Conservation (phyloP, 2,329 filamentous ascomycete genomes). For the Neobulgaria alba region DNA sequence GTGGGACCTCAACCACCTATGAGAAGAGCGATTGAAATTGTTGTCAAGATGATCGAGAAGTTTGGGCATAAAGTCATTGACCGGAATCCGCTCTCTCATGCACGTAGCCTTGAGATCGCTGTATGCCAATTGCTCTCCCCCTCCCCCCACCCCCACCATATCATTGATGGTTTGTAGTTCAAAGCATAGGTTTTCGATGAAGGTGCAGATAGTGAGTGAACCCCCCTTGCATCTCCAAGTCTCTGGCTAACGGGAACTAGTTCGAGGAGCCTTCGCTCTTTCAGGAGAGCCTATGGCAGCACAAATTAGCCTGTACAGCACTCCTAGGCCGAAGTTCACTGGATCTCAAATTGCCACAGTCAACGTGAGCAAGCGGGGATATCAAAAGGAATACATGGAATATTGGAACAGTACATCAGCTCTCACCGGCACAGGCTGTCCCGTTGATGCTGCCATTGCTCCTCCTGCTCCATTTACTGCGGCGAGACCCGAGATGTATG, state of each 20-base stretch:
- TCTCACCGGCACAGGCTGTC: slow-evolving; percentile 25
- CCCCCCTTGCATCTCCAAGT: background rate
- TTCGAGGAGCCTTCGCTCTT: slow-evolving; percentile 40
- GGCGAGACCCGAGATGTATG: slow-evolving; percentile 38
- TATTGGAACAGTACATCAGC: slow-evolving; percentile 30
- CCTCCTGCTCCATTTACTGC: slow-evolving; percentile 43
- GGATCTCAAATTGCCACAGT: slow-evolving; percentile 25
- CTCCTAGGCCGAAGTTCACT: slow-evolving; percentile 27
- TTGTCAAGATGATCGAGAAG: slow-evolving; percentile 39
- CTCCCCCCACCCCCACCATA: slow-evolving; percentile 15
- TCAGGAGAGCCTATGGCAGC: slow-evolving; percentile 43
- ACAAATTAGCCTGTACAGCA: slow-evolving; percentile 17
- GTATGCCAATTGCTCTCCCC: slow-evolving; percentile 31
- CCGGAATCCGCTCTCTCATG: slow-evolving; percentile 48
- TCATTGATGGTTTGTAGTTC: slow-evolving; percentile 12
- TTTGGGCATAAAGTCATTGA: slow-evolving; percentile 50
- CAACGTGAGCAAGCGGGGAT: slow-evolving; percentile 45
- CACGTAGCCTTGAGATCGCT: slow-evolving; percentile 31
- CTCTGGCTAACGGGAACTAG: slow-evolving; percentile 8
- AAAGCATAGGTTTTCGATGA: slow-evolving; percentile 39
- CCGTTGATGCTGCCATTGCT: slow-evolving; percentile 47
- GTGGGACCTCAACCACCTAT: slow-evolving; percentile 49
- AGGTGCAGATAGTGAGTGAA: slow-evolving; percentile 36
- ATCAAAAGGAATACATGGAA: slow-evolving; percentile 51
- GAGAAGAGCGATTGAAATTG: slow-evolving; percentile 41